A percentile compares a stretch with the other conserved stretches of the same genome.
phyloP scores from a whole-genome alignment of 129 eudicot genomes.

The Flaveria linearis region DNA sequence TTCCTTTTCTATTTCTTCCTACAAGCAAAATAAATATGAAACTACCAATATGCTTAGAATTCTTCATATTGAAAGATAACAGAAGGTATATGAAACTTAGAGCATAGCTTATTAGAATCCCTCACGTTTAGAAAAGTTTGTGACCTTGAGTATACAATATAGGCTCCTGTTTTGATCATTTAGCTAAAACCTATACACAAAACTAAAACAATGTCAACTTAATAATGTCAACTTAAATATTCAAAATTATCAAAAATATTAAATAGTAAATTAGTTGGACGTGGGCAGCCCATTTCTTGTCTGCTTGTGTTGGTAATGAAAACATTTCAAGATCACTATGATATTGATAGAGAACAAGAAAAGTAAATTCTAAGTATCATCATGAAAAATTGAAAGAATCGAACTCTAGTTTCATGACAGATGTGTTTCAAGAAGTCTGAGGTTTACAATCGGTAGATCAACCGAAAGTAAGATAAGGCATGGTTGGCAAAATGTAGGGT shows the following conservation, averaged over 20 bases:
- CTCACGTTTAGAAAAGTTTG: constrained; percentile 54
- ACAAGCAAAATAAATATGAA: too few relatives aligned
- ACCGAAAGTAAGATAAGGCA: neutral
- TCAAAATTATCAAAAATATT: neutral
- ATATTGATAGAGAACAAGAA: neutral
- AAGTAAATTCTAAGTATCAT: neutral
- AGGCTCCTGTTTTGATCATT: too few relatives aligned
- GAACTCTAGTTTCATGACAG: neutral
- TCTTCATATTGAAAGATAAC: neutral
- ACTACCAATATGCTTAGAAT: too few relatives aligned
- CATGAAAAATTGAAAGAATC: neutral
- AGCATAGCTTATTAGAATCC: constrained; percentile 80
- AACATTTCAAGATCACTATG: neutral
- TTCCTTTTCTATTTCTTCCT: too few relatives aligned
- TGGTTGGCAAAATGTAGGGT: neutral
- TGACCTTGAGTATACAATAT: too few relatives aligned
- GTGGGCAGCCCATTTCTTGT: neutral
- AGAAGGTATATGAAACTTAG: neutral
- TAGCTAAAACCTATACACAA: too few relatives aligned
- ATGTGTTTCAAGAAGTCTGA: neutral
- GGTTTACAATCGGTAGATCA: neutral
- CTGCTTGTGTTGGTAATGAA: neutral
- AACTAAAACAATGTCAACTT: too few relatives aligned
- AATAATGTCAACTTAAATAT: too few relatives aligned
- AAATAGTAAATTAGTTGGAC: neutral